phyloP scores from a whole-genome alignment of 1,284 basidiomycete genomes.

The Apiotrichum sp. region DNA sequence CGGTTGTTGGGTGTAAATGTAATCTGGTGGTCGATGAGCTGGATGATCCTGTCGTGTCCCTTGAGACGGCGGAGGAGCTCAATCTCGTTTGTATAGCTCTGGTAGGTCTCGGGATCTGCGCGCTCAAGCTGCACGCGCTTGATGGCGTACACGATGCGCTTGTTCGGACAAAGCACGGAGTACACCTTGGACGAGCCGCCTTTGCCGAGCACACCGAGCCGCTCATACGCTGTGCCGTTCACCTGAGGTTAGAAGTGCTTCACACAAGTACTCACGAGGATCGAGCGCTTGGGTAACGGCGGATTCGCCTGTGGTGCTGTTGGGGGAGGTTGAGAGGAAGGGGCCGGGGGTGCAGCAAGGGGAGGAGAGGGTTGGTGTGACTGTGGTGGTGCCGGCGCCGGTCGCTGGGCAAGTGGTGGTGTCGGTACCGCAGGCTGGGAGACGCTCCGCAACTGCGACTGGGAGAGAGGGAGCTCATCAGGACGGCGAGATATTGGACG shows the following conservation, averaged over 20 bases:
- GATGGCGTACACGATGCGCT: slow-evolving; percentile 70
- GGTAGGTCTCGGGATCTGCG: slow-evolving; percentile 76
- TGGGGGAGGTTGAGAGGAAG: background rate
- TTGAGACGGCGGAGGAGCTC: slow-evolving; percentile 74
- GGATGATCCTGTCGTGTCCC: slow-evolving; percentile 82
- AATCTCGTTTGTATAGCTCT: slow-evolving; percentile 92
- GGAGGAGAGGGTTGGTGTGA: background rate
- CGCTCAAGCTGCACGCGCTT: slow-evolving; percentile 82
- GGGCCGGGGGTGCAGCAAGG: too few species aligned
- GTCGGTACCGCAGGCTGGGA: background rate
- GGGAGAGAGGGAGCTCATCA: too few species aligned
- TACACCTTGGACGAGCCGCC: slow-evolving; percentile 92
- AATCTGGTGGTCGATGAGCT: slow-evolving; percentile 75
- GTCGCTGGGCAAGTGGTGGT: background rate
- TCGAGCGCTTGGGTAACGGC: slow-evolving; percentile 18
- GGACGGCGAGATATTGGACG: background rate
- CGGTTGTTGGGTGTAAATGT: slow-evolving; percentile 55
- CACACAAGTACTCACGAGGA: slow-evolving; percentile 19
- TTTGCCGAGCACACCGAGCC: slow-evolving; percentile 79
- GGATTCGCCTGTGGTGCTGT: background rate
- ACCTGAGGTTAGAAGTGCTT: slow-evolving; percentile 48
- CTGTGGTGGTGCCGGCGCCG: background rate
- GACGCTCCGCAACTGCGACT: background rate
- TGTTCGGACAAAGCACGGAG: slow-evolving; percentile 68
- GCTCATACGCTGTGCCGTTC: slow-evolving; percentile 73